Conservation (phyloP, 495 filamentous ascomycete genomes). For the Aspergillus taichungensis region DNA sequence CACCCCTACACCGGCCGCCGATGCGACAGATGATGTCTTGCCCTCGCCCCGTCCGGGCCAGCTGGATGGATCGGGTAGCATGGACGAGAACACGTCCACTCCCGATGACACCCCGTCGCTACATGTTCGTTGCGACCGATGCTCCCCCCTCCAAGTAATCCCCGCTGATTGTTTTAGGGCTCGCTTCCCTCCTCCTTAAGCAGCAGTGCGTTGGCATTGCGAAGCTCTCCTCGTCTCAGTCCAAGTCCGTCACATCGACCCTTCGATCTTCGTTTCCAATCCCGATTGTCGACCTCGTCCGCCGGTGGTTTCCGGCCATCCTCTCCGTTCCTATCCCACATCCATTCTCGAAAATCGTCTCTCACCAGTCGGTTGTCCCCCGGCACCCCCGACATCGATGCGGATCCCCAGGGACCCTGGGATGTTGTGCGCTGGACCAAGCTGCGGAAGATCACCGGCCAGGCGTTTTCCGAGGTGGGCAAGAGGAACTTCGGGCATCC, state of each 20-base stretch:
- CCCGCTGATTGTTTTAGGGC: conserved; percentile 45
- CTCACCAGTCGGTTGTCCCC: conserved; percentile 46
- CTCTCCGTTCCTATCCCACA: conserved; percentile 69
- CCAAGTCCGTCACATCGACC: conserved; percentile 80
- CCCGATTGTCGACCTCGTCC: conserved; percentile 61
- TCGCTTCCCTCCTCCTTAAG: conserved; percentile 71
- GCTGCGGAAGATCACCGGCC: conserved; percentile 75
- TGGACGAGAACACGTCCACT: conserved; percentile 52
- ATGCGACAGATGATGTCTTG: conserved; percentile 7
- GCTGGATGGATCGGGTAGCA: conserved; percentile 19
- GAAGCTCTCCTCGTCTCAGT: conserved; percentile 40
- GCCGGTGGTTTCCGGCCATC: conserved; percentile 52
- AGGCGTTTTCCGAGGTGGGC: conserved; percentile 90
- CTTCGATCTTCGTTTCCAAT: conserved; percentile 90
- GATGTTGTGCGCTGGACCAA: conserved; percentile 96
- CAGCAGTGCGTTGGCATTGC: conserved; percentile 49
- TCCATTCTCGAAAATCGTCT: conserved; percentile 73
- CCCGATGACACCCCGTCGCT: conserved; percentile 87
- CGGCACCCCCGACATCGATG: conserved; percentile 44
- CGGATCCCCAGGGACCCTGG: conserved; percentile 71
- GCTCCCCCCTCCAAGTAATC: background rate
- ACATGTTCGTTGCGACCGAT: conserved; percentile 49
- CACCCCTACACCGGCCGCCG: conserved; percentile 1
- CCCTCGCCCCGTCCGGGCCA: conserved; percentile 16
- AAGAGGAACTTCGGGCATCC: conserved; percentile 88